Conservation (phyloP, 2,329 filamentous ascomycete species). For the Cytospora mali region DNA sequence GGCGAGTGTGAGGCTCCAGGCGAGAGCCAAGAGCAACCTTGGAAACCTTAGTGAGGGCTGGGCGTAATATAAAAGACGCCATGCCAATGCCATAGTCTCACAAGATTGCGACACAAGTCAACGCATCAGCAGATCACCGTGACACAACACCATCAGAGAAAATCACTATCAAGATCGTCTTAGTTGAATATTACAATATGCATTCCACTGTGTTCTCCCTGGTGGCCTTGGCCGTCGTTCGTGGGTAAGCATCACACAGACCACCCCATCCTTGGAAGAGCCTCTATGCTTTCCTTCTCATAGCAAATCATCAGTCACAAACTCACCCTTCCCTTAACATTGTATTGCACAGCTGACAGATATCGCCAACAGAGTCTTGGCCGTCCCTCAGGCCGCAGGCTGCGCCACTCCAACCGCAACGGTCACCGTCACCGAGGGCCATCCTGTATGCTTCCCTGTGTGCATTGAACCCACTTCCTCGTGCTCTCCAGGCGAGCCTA, state of each 20-base stretch:
- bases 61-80: neutral
- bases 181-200: neutral
- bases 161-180: neutral
- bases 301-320: neutral
- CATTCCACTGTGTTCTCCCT: neutral
- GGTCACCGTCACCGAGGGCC: neutral
- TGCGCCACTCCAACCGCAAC: conserved; percentile 8
- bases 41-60: neutral
- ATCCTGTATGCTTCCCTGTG: neutral
- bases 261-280: neutral
- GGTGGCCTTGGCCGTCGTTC: neutral
- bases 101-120: neutral
- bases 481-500: conserved; percentile 9
- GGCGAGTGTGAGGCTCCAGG: neutral
- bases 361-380: neutral
- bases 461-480: neutral
- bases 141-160: neutral
- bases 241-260: neutral
- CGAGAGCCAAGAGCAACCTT: neutral
- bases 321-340: neutral
- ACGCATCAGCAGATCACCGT: neutral
- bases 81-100: neutral
- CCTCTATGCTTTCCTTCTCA: no score
- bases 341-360: neutral
- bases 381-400: neutral